Conservation (phyloP, 768 basidiomycete genomes). For the Pleurotus sapidus region DNA sequence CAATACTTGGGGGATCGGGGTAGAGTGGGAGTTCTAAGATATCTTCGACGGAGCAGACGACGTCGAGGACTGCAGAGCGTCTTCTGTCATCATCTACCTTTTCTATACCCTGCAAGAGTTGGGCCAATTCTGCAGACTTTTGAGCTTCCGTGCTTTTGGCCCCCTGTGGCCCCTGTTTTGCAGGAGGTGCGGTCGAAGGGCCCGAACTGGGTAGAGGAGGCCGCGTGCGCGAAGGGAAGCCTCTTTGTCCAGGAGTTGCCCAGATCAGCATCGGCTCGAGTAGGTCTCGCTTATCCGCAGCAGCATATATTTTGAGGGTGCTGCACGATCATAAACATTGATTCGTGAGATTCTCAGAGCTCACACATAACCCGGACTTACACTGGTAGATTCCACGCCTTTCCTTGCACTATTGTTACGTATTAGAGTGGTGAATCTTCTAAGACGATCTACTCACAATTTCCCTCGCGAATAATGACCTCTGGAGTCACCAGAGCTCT, state of each 20-base stretch:
- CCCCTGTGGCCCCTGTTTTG: conserved; percentile 36
- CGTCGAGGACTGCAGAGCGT: conserved; percentile 68
- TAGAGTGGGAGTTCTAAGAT: conserved; percentile 69
- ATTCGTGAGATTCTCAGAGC: neutral
- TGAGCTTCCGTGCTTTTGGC: conserved; percentile 48
- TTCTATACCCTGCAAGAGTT: conserved; percentile 65
- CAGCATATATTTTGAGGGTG: conserved; percentile 69
- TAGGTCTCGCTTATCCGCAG: conserved; percentile 51
- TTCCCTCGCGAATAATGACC: conserved; percentile 67
- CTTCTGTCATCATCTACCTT: conserved; percentile 78
- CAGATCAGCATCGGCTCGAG: conserved; percentile 69
- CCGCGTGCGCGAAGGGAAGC: conserved; percentile 36
- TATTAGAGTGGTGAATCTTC: conserved; percentile 41
- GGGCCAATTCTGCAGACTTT: conserved; percentile 65
- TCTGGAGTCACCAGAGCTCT: conserved; percentile 60
- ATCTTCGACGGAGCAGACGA: conserved; percentile 66
- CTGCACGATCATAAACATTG: conserved; percentile 28
- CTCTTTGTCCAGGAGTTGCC: conserved; percentile 70
- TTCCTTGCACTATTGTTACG: neutral
- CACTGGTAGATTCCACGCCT: conserved; percentile 38
- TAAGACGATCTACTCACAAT: conserved; percentile 42
- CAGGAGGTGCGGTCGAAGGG: conserved; percentile 8
- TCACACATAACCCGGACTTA: conserved; percentile 26
- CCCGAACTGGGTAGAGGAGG: conserved; percentile 15
- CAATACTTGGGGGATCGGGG: conserved; percentile 67